These are phyloP conservation scores for Suhomyces sp. DNA, from an alignment of 805 yeast species.

Conservation along the genomic window DNA sequence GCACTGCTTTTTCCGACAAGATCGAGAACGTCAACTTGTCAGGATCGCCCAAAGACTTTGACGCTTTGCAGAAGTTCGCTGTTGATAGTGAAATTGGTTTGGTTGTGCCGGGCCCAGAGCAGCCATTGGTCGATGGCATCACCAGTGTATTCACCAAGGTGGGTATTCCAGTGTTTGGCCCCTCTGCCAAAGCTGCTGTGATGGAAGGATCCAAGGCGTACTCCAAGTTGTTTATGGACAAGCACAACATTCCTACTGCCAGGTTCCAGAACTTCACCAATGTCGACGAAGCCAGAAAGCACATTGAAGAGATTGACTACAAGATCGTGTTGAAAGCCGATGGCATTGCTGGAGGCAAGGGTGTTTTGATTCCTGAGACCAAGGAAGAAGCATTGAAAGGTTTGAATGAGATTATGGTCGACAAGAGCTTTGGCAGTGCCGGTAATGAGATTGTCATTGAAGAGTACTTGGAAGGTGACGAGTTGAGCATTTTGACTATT, in stretches of 20 bases:
- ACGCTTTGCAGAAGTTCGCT: conserved; percentile 71
- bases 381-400: conserved; percentile 84
- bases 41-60: conserved; percentile 65
- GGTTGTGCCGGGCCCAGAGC: conserved; percentile 98
- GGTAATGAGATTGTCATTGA: conserved; percentile 93
- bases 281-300: conserved; percentile 70
- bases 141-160: conserved; percentile 65
- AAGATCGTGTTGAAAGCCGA: conserved; percentile 93
- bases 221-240: conserved; percentile 90
- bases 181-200: conserved; percentile 82
- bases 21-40: conserved; percentile 67
- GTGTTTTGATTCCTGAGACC: conserved; percentile 86
- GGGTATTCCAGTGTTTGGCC: conserved; percentile 97
- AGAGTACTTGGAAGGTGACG: conserved; percentile 96
- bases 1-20: conserved; percentile 59
- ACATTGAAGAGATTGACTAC: conserved; percentile 62
- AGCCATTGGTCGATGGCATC: conserved; percentile 95
- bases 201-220: conserved; percentile 98
- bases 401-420: conserved; percentile 84
- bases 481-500: conserved; percentile 85
- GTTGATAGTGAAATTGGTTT: conserved; percentile 58
- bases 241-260: conserved; percentile 93
- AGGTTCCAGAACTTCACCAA: conserved; percentile 77
- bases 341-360: conserved; percentile 98
- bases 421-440: conserved; percentile 84